Percentiles rank a stretch among this genome's conserved stretches.
Conservation (phyloP, 108 stramenopile species). For the Cylindrotheca fusiformis region DNA sequence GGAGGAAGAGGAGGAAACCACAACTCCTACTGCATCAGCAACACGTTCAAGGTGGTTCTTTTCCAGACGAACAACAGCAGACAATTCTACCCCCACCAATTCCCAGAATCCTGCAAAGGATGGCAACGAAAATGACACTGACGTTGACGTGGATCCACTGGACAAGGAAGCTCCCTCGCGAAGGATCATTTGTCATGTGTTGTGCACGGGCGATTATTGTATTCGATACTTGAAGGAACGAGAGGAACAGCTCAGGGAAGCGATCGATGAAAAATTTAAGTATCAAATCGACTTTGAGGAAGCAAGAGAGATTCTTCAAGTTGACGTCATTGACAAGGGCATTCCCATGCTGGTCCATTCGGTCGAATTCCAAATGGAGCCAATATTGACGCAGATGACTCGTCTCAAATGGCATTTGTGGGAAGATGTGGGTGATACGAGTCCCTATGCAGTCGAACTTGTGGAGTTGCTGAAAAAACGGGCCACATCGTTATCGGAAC, state of each 20-base stretch:
- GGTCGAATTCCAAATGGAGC: background rate
- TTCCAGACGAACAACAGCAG: background rate
- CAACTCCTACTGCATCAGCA: background rate
- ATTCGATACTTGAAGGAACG: background rate
- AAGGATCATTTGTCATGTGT: background rate
- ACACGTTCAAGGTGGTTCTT: background rate
- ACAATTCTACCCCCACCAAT: background rate
- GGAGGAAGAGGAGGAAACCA: background rate
- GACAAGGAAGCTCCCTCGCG: background rate
- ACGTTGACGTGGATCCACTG: background rate
- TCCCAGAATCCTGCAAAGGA: background rate
- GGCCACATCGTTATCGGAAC: background rate
- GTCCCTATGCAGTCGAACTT: background rate
- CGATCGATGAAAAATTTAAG: background rate
- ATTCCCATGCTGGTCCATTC: background rate
- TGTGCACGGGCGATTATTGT: background rate
- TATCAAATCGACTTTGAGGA: background rate
- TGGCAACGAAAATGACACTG: background rate
- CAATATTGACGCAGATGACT: background rate
- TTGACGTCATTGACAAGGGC: background rate
- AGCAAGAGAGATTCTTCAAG: background rate
- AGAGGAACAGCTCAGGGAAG: background rate
- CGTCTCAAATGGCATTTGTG: background rate
- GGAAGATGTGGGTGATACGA: background rate
- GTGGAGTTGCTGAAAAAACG: constrained; percentile 1